Percentiles rank a stretch among this genome's conserved stretches.
phyloP scores from a whole-genome alignment of 768 basidiomycete species.

The Auricularia sp. region DNA sequence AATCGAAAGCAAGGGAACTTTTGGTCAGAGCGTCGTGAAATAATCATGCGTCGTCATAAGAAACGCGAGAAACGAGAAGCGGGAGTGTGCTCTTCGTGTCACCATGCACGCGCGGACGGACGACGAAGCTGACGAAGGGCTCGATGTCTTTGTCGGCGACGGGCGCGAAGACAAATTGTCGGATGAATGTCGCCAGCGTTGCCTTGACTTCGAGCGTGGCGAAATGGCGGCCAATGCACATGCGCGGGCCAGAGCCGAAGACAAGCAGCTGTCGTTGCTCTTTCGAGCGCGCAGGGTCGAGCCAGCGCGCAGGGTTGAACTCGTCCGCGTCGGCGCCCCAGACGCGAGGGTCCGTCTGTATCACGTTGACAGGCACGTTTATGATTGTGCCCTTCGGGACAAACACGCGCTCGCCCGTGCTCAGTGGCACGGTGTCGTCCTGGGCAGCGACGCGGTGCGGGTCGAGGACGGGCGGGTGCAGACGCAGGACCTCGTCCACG shows the following conservation, averaged over 20 bases:
- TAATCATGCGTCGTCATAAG: not conserved
- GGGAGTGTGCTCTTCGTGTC: conserved; percentile 8
- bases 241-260: conserved; percentile 33
- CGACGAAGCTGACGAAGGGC: conserved; percentile 10
- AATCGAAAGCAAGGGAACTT: too few species aligned
- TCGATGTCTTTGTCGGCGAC: conserved; percentile 4
- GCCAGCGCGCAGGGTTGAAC: conserved; percentile 58
- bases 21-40: too few species aligned
- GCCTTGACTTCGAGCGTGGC: conserved; percentile 8
- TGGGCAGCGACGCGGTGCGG: conserved; percentile 55
- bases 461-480: conserved; percentile 53
- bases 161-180: conserved; percentile 8
- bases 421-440: conserved; percentile 45
- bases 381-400: conserved; percentile 49
- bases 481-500: conserved; percentile 48
- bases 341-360: conserved; percentile 38
- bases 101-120: conserved; percentile 7
- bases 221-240: conserved; percentile 21
- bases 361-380: conserved; percentile 45
- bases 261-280: not conserved
- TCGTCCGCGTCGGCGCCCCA: conserved; percentile 53
- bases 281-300: conserved; percentile 15
- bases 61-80: not conserved
- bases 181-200: conserved; percentile 6
- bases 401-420: conserved; percentile 31